These are phyloP conservation scores for Phlebopus sp. DNA, from an alignment of 1,284 basidiomycete species.

Conservation along the genomic window DNA sequence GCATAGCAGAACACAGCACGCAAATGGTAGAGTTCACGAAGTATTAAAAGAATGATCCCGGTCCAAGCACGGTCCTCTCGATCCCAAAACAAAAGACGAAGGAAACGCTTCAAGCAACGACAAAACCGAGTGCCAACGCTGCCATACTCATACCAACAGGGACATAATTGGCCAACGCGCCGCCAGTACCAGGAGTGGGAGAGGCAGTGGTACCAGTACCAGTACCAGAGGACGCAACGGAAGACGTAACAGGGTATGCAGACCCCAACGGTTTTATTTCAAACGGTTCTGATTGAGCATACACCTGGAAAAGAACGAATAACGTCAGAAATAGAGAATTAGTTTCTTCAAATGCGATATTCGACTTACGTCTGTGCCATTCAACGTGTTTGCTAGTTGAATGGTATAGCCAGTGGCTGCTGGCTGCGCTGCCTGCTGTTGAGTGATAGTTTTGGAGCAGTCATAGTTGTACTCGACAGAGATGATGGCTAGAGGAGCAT, in stretches of 20 bases:
- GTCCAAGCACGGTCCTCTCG: background rate
- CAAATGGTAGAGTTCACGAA: background rate
- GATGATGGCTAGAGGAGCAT: slow-evolving; percentile 41
- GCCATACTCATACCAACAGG: slow-evolving; percentile 32
- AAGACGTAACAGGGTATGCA: slow-evolving; percentile 50
- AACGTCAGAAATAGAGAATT: background rate
- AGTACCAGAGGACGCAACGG: slow-evolving; percentile 32
- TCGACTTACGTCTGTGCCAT: slow-evolving; percentile 51
- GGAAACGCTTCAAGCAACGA: slow-evolving; percentile 23
- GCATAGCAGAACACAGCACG: too few species aligned
- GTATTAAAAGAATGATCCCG: background rate
- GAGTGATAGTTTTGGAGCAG: slow-evolving; percentile 55
- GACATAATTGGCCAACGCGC: slow-evolving; percentile 27
- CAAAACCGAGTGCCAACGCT: slow-evolving; percentile 28
- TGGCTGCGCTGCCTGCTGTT: slow-evolving; percentile 42
- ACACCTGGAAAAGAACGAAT: slow-evolving; percentile 45
- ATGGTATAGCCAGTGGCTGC: slow-evolving; percentile 54
- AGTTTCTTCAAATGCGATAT: background rate
- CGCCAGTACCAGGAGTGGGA: slow-evolving; percentile 26
- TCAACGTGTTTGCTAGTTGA: slow-evolving; percentile 54
- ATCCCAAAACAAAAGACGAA: background rate
- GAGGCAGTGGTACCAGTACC: slow-evolving; percentile 9
- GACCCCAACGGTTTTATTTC: slow-evolving; percentile 65
- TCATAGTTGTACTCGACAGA: slow-evolving; percentile 53
- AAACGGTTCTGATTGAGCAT: slow-evolving; percentile 58